Evolutionary conservation across 495 filamentous ascomycete genomes (phyloP).

Genomic region (Penicillium paradoxum): DNA sequence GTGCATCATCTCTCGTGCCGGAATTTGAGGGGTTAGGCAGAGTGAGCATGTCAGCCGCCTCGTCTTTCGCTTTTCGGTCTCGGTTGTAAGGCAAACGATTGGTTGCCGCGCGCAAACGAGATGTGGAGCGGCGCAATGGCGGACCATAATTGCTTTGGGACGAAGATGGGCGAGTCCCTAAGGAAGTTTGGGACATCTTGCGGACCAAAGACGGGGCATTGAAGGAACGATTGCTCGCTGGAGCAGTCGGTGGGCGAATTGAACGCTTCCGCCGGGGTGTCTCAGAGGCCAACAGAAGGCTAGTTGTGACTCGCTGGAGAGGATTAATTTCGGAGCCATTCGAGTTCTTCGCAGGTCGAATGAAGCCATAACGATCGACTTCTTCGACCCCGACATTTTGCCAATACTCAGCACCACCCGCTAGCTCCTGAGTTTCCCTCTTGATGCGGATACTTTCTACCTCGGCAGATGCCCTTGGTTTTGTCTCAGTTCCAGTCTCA

Average conservation of each 20-base stretch:
- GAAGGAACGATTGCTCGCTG: constrained; percentile 42
- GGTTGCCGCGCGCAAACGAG: constrained; percentile 56
- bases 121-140: constrained; percentile 35
- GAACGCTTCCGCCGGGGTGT: constrained; percentile 54
- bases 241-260: constrained; percentile 44
- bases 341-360: constrained; percentile 48
- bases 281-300: constrained; percentile 59
- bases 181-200: constrained; percentile 31
- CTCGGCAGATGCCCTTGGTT: constrained; percentile 20
- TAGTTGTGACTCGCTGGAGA: constrained; percentile 62
- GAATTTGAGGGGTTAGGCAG: constrained; percentile 62
- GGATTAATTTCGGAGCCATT: constrained; percentile 44
- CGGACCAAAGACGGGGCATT: constrained; percentile 52
- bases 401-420: constrained; percentile 94
- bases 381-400: constrained; percentile 80
- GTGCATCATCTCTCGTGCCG: constrained; percentile 49
- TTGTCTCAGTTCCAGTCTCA: constrained; percentile 15
- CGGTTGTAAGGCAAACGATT: constrained; percentile 74
- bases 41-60: constrained; percentile 87
- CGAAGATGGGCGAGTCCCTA: constrained; percentile 33
- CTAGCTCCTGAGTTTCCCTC: constrained; percentile 55
- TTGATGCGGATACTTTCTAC: constrained; percentile 32
- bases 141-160: constrained; percentile 44
- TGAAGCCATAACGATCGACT: constrained; percentile 95
- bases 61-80: constrained; percentile 70